Conservation (phyloP, 1,284 basidiomycete species). For the Papiliotrema fonsecae region DNA sequence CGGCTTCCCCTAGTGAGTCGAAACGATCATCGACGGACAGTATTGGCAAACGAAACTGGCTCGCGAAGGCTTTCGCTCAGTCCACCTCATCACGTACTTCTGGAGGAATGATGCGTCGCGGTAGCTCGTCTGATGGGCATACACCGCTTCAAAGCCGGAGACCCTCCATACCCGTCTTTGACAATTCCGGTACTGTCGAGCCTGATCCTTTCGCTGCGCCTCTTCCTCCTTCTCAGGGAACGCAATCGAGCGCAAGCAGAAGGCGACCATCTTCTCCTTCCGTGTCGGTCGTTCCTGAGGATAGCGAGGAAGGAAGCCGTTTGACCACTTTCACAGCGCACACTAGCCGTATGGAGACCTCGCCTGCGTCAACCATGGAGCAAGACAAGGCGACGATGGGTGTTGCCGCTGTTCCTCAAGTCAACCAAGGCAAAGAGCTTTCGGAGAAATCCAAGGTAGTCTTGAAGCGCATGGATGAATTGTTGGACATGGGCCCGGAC, state of each 20-base stretch:
- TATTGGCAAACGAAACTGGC: conserved; percentile 24
- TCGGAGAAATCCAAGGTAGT: conserved; percentile 28
- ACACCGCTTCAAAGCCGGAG: not conserved
- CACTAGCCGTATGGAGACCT: conserved; percentile 1
- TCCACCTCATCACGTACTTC: conserved; percentile 24
- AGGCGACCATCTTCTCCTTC: conserved; percentile 25
- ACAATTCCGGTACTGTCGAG: not conserved
- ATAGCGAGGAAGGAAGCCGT: conserved; percentile 28
- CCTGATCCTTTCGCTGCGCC: conserved; percentile 3
- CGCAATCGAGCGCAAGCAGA: conserved; percentile 10
- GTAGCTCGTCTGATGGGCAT: conserved; percentile 2
- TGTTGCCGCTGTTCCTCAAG: not conserved
- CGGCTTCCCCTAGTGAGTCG: conserved; percentile 4
- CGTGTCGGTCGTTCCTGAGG: conserved; percentile 25
- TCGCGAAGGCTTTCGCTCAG: conserved; percentile 33
- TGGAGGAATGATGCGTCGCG: conserved; percentile 18
- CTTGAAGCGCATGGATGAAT: conserved; percentile 49
- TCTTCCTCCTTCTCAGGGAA: too few species aligned
- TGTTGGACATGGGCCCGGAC: conserved; percentile 55
- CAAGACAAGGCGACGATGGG: conserved; percentile 3
- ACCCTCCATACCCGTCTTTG: not conserved
- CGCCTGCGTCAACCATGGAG: conserved; percentile 2
- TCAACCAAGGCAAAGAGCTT: conserved; percentile 4
- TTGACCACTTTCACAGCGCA: conserved; percentile 17
- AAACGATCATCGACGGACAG: conserved; percentile 27